Conservation (phyloP, 2,329 filamentous ascomycete species). For the Cladophialophora carrionii region DNA sequence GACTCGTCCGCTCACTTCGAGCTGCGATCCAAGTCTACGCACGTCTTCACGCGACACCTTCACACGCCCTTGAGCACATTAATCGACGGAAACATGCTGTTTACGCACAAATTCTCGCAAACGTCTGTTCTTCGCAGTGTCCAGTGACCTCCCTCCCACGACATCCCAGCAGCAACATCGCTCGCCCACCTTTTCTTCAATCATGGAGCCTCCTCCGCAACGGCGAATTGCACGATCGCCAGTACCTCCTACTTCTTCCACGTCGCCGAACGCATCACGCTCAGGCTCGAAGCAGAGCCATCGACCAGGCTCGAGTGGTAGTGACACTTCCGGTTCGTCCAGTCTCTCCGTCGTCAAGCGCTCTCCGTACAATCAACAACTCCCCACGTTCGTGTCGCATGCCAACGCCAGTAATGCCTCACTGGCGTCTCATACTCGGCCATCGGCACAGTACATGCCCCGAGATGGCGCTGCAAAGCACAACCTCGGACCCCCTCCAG, state of each 20-base stretch:
- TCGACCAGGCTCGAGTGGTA: constrained; percentile 51
- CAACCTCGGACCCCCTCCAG: constrained; percentile 40
- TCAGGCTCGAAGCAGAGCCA: constrained; percentile 37
- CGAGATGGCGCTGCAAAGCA: constrained; percentile 45
- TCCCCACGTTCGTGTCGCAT: constrained; percentile 37
- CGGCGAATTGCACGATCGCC: constrained; percentile 36
- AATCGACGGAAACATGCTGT: not conserved
- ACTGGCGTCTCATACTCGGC: constrained; percentile 43
- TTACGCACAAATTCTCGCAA: not conserved
- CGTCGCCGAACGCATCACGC: constrained; percentile 35
- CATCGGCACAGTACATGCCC: constrained; percentile 46
- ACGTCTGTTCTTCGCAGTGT: not conserved
- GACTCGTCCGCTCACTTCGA: not conserved
- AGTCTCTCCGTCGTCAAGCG: constrained; percentile 50
- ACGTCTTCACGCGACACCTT: not conserved
- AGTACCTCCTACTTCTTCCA: constrained; percentile 33
- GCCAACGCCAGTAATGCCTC: constrained; percentile 44
- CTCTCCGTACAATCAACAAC: constrained; percentile 44
- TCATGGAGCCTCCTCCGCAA: constrained; percentile 28
- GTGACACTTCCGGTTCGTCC: constrained; percentile 52
- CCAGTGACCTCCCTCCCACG: constrained; percentile 11
- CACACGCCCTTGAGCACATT: not conserved
- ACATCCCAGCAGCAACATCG: not conserved
- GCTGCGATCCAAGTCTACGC: not conserved
- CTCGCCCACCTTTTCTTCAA: constrained; percentile 3